Evolutionary conservation across 768 basidiomycete species (phyloP).

Genomic region (Trametes cinnabarina): DNA sequence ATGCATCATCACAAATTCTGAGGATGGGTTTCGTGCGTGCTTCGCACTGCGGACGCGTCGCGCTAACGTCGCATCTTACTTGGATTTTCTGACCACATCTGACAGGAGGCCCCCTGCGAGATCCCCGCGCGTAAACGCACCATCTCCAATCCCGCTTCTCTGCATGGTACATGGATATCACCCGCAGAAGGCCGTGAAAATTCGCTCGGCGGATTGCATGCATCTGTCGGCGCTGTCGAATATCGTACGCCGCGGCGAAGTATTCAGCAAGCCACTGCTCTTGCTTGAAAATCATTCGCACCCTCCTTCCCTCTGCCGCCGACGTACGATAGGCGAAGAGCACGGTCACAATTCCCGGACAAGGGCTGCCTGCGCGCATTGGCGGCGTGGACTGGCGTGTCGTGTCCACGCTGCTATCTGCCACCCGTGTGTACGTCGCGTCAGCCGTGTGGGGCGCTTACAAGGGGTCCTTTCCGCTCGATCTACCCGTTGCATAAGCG

Average conservation of each 20-base stretch:
- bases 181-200: background rate
- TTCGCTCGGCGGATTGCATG: background rate
- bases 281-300: slow-evolving; percentile 1
- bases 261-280: slow-evolving; percentile 1
- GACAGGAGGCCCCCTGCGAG: slow-evolving; percentile 9
- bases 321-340: background rate
- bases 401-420: slow-evolving; percentile 1
- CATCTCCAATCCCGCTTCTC: slow-evolving; percentile 15
- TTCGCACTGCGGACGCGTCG: background rate
- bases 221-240: slow-evolving; percentile 4
- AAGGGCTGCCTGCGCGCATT: background rate
- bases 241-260: slow-evolving; percentile 1
- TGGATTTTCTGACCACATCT: slow-evolving; percentile 2
- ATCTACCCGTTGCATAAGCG: background rate
- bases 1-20: background rate
- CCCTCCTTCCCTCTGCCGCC: background rate
- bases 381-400: background rate
- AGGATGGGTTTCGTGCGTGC: too few species aligned
- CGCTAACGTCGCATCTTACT: background rate
- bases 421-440: background rate
- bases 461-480: background rate
- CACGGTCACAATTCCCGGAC: background rate
- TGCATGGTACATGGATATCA: background rate
- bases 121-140: background rate
- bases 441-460: background rate